Evolutionary conservation across 192 early-diverging fungal species (phyloP).

Genomic region (Ambispora gerdemannii): DNA sequence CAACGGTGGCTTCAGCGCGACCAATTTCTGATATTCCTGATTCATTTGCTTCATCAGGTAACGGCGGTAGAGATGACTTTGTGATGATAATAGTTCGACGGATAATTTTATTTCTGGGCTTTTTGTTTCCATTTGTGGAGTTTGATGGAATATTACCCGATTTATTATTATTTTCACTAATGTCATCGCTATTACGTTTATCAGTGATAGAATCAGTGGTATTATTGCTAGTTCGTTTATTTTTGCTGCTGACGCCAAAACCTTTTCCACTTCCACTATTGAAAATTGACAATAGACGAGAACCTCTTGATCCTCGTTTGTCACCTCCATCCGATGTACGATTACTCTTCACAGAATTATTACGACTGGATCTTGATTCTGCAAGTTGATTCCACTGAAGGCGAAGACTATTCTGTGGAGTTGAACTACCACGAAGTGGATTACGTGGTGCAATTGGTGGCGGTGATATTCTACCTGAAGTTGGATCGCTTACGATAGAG

Average conservation of each 20-base stretch:
- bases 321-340: not conserved
- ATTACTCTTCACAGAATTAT: not conserved
- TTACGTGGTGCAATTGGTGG: slow-evolving; percentile 19
- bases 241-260: slow-evolving; percentile 2
- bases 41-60: slow-evolving; percentile 4
- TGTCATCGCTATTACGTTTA: not conserved
- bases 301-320: not conserved
- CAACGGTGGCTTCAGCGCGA: not conserved
- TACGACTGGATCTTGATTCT: not conserved
- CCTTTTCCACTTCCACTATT: not conserved
- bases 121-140: not conserved
- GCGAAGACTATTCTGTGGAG: not conserved
- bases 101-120: slow-evolving; percentile 4
- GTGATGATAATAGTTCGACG: slow-evolving; percentile 29
- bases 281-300: slow-evolving; percentile 18
- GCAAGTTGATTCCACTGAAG: not conserved
- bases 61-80: slow-evolving; percentile 23
- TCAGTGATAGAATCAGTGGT: not conserved
- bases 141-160: not conserved
- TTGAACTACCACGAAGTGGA: not conserved
- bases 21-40: not conserved
- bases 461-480: not conserved
- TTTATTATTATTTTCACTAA: not conserved
- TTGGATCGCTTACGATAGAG: slow-evolving; percentile 6
- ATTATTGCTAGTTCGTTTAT: not conserved